Evolutionary conservation across 176 grass and related monocot species (phyloP).

Genomic region (Tillandsia fasciculata): DNA sequence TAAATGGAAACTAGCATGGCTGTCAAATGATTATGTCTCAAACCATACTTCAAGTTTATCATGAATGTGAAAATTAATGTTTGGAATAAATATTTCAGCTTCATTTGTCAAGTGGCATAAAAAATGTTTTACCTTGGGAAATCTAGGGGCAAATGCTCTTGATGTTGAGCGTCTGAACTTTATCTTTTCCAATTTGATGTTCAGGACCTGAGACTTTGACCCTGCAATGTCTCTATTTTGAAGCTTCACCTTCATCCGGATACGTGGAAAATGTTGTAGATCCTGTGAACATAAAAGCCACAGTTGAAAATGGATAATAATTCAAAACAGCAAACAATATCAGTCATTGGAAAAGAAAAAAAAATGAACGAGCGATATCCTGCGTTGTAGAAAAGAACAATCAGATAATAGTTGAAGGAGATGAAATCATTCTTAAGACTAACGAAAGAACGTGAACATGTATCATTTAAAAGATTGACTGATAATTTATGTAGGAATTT

Average conservation of each 20-base stretch:
- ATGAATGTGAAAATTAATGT: background rate
- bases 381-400: background rate
- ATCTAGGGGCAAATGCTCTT: conserved; percentile 81
- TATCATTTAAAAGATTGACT: no score
- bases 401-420: no score
- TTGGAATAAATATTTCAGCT: background rate
- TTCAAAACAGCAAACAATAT: background rate
- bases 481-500: no score
- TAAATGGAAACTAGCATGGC: no score
- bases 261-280: conserved; percentile 64
- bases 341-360: background rate
- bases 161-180: conserved; percentile 45
- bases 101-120: conserved; percentile 5
- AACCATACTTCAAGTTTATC: background rate
- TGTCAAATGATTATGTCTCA: no score
- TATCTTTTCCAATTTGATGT: conserved; percentile 59
- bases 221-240: conserved; percentile 35
- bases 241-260: conserved; percentile 59
- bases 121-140: conserved; percentile 63
- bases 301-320: conserved; percentile 10
- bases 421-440: no score
- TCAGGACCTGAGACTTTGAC: conserved; percentile 47
- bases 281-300: conserved; percentile 44
- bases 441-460: no score
- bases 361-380: background rate